Base-by-base conservation (phyloP, 805 yeast genomes). In the Saturnispora besseyi region DNA sequence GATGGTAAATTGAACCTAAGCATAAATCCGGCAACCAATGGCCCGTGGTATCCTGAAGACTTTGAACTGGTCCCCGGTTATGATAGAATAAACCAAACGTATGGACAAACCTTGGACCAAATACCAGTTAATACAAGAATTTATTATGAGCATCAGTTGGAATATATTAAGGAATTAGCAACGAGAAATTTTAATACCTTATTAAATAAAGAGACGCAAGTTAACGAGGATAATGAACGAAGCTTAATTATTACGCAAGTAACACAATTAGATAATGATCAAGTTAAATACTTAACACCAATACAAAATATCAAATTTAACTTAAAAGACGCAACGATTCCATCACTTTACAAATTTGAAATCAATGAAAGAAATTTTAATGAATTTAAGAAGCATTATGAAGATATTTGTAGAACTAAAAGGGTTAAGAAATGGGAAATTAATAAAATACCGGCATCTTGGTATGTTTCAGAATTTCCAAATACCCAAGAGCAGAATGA, bases 381-480 rank as follows among this genome's bases (percentile, higher is more conserved):
- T 1, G 45, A 40, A 9, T 52, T 52, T 45, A 24, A 45, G 13
- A 32, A 44, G 12, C 40, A 42, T 4, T 51, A 54, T 40, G 52
- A 51, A 9, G 50, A 54, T 28, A 37, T 57, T 31, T 52, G 55
- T 18, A 54, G 46, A 21, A 58, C 63, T 24, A 58, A 57, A 30
- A 63, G 57, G 29, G 57, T 59, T 6, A 56, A 60, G 45, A 52
- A 60, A 24, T 64, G 69, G 68, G 51, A 55, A 11, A 42, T 64
- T 37, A 62, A 63, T 41, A 63, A 59, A 48, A 60, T 65, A 1
- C 85, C 84, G 1, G 81, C 81, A 0, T 84, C 84, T 1, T 79
- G 73, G 62, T 80, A 77, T 54, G 62, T 78, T 37, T 67, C 79
- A 24, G 85, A 78, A 47, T 79, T 82, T 54, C 84, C 86, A 0